phyloP scores from a whole-genome alignment of 768 basidiomycete genomes.

The Naematelia encephala region DNA sequence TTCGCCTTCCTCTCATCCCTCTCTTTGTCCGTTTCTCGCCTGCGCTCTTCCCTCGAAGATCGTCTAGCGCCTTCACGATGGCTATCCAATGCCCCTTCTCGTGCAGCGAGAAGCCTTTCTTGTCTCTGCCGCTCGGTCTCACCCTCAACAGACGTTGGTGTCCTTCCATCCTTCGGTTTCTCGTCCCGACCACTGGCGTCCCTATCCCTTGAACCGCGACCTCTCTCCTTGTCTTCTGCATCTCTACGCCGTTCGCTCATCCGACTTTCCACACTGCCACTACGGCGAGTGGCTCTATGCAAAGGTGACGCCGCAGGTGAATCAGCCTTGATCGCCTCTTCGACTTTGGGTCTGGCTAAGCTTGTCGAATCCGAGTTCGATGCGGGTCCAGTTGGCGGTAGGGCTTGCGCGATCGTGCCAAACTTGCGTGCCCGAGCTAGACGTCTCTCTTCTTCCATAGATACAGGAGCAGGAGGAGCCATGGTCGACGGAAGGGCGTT shows the following conservation, averaged over 20 bases:
- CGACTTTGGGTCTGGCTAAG: neutral
- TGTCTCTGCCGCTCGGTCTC: slow-evolving; percentile 19
- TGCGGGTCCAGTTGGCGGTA: slow-evolving; percentile 17
- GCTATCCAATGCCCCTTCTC: slow-evolving; percentile 25
- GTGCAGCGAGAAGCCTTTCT: slow-evolving; percentile 23
- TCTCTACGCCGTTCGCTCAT: slow-evolving; percentile 25
- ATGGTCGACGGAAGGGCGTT: slow-evolving; percentile 15
- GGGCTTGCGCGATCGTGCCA: slow-evolving; percentile 21
- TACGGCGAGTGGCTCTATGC: slow-evolving; percentile 15
- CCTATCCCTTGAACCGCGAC: neutral
- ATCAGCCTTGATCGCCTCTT: slow-evolving; percentile 9
- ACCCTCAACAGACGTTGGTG: slow-evolving; percentile 7
- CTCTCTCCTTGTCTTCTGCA: slow-evolving; percentile 19
- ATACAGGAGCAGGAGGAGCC: slow-evolving; percentile 32
- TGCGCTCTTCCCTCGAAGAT: slow-evolving; percentile 15
- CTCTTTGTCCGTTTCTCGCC: slow-evolving; percentile 19
- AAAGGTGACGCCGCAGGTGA: slow-evolving; percentile 17
- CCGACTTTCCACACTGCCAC: slow-evolving; percentile 29
- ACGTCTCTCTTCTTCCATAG: slow-evolving; percentile 35
- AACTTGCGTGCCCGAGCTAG: slow-evolving; percentile 40
- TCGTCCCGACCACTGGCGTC: neutral
- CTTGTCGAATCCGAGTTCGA: slow-evolving; percentile 6
- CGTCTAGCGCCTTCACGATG: slow-evolving; percentile 10
- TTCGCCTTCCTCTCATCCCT: slow-evolving; percentile 17
- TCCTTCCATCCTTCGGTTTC: neutral